Evolutionary conservation across 306 rosid species (phyloP).

Genomic region (Hylodesmum podocarpum): DNA sequence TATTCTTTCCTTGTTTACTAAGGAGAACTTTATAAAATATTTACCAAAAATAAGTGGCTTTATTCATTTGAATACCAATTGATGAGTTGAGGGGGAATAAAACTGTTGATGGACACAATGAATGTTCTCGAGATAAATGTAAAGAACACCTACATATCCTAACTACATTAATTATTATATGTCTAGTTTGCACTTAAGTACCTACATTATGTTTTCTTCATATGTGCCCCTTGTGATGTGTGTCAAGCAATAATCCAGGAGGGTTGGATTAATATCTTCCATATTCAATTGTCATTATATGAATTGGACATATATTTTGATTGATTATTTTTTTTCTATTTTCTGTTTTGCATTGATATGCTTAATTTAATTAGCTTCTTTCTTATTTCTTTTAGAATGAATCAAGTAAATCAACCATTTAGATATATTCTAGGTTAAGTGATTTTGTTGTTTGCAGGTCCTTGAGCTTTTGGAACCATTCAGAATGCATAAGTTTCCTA

Average conservation of each 20-base stretch:
- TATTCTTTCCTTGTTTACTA: conserved; percentile 1
- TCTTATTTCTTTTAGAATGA: conserved; percentile 12
- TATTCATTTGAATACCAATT: neutral
- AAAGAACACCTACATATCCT: neutral
- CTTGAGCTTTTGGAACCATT: conserved; percentile 76
- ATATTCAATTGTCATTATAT: neutral
- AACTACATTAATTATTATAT: neutral
- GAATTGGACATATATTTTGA: neutral
- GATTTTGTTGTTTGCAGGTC: conserved; percentile 55
- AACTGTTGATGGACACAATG: neutral
- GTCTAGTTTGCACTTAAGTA: neutral
- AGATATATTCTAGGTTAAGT: conserved; percentile 1
- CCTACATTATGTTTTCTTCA: neutral
- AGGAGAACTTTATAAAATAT: neutral
- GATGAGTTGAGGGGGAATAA: neutral
- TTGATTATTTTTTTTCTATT: neutral
- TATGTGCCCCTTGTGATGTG: neutral
- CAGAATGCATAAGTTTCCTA: conserved; percentile 84
- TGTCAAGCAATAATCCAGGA: neutral
- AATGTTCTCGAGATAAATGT: neutral
- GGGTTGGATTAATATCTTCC: conserved; percentile 17
- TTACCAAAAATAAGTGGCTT: neutral
- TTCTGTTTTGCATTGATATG: neutral
- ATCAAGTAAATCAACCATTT: neutral
- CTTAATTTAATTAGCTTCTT: neutral